These are phyloP conservation scores for Exophiala lecanii-corni DNA, from an alignment of 2,329 filamentous ascomycete genomes.

Conservation along the genomic window DNA sequence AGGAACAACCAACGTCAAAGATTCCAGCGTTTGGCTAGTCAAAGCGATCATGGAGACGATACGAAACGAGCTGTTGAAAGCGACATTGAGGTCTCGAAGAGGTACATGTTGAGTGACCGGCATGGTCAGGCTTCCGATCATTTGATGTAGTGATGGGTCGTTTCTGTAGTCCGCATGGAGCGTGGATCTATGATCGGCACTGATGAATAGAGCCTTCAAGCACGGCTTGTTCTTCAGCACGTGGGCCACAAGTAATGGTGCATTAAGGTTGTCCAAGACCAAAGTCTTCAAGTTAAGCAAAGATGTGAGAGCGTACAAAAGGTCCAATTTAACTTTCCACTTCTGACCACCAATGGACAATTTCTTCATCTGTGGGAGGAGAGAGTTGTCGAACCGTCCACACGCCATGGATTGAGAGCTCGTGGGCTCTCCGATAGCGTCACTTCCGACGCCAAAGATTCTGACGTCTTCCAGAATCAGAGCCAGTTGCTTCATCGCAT, in stretches of 20 bases:
- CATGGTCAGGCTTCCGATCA: background rate
- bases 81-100: constrained; percentile 16
- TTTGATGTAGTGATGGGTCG: background rate
- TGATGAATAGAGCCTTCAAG: constrained; percentile 15
- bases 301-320: constrained; percentile 10
- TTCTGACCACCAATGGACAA: constrained; percentile 14
- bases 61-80: constrained; percentile 14
- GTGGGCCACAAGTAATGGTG: constrained; percentile 14
- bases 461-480: constrained; percentile 17
- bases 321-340: constrained; percentile 3
- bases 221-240: constrained; percentile 19
- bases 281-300: constrained; percentile 16
- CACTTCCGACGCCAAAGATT: constrained; percentile 18
- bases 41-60: constrained; percentile 1
- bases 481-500: constrained; percentile 5
- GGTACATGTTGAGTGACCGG: background rate
- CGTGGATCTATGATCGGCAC: constrained; percentile 16
- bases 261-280: constrained; percentile 21
- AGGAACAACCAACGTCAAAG: constrained; percentile 10
- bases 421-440: constrained; percentile 12
- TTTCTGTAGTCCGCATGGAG: constrained; percentile 12
- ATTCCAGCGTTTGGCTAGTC: constrained; percentile 11
- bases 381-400: constrained; percentile 13
- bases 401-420: constrained; percentile 10
- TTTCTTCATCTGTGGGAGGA: background rate